Conservation (phyloP, 768 basidiomycete species). For the Mrakia blollopis region DNA sequence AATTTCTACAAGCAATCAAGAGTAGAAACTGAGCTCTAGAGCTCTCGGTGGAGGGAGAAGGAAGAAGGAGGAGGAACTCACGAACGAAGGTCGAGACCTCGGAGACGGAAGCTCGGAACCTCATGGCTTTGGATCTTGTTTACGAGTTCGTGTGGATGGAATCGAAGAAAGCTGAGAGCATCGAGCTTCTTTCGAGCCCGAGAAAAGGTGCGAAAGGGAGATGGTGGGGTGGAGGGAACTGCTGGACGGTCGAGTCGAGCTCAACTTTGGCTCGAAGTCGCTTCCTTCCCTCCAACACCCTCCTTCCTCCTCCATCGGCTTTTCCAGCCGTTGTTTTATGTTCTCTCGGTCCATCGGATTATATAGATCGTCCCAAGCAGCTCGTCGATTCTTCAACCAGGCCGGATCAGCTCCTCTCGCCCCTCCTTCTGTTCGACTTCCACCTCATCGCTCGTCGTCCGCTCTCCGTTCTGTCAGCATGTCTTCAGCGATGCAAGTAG, state of each 20-base stretch:
- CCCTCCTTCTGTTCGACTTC: not conserved
- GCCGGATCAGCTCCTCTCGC: not conserved
- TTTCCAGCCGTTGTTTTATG: not conserved
- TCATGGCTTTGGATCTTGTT: not conserved
- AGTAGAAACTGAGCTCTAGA: not conserved
- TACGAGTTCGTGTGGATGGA: no score
- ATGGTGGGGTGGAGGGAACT: not conserved
- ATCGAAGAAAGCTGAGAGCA: not conserved
- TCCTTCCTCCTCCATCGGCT: not conserved
- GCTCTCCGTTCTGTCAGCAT: not conserved
- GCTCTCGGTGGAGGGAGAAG: slow-evolving; percentile 2
- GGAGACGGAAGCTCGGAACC: slow-evolving; percentile 57
- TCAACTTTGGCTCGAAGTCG: not conserved
- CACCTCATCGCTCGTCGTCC: not conserved
- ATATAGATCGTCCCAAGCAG: not conserved
- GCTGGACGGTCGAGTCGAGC: not conserved
- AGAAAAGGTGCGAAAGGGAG: not conserved
- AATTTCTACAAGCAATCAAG: slow-evolving; percentile 52
- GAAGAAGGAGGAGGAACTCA: slow-evolving; percentile 41
- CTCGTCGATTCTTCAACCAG: not conserved
- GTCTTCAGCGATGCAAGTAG: not conserved
- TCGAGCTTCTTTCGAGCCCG: not conserved
- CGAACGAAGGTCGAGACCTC: slow-evolving; percentile 58
- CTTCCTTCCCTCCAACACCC: not conserved
- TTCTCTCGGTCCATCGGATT: not conserved